Evolutionary conservation across 202 grass and related monocot species (phyloP).

Genomic region (Eragrostis tef): DNA sequence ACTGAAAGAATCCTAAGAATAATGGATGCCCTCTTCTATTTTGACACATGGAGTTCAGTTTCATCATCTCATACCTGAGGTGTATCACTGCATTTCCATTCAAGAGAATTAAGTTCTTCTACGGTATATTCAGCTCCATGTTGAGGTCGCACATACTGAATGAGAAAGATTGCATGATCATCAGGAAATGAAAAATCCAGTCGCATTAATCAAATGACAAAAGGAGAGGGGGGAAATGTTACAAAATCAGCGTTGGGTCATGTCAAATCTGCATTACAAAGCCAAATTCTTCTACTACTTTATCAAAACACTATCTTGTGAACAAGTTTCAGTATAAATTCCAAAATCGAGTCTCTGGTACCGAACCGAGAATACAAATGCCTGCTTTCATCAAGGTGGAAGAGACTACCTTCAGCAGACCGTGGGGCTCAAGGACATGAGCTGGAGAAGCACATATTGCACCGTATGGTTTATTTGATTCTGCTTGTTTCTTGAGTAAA

Average conservation of each 20-base stretch:
- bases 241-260: neutral
- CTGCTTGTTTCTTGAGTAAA: conserved; percentile 67
- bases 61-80: conserved; percentile 56
- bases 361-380: conserved; percentile 18
- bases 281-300: conserved; percentile 14
- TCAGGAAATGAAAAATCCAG: neutral
- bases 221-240: neutral
- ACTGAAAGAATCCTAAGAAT: conserved; percentile 10
- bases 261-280: neutral
- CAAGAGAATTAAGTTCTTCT: conserved; percentile 45
- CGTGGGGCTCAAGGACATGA: conserved; percentile 60
- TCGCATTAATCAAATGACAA: neutral
- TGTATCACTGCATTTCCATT: conserved; percentile 57
- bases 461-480: conserved; percentile 65
- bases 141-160: conserved; percentile 56
- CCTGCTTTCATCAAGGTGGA: neutral
- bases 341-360: neutral
- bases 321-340: neutral
- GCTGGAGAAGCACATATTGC: conserved; percentile 83
- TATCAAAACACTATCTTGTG: neutral
- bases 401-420: conserved; percentile 62
- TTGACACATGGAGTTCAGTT: conserved; percentile 23
- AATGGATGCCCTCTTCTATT: neutral
- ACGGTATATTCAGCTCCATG: conserved; percentile 51
- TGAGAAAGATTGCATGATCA: conserved; percentile 3